These are phyloP conservation scores for Lavandula angustifolia DNA, from an alignment of 257 asterid species.

Conservation along the genomic window DNA sequence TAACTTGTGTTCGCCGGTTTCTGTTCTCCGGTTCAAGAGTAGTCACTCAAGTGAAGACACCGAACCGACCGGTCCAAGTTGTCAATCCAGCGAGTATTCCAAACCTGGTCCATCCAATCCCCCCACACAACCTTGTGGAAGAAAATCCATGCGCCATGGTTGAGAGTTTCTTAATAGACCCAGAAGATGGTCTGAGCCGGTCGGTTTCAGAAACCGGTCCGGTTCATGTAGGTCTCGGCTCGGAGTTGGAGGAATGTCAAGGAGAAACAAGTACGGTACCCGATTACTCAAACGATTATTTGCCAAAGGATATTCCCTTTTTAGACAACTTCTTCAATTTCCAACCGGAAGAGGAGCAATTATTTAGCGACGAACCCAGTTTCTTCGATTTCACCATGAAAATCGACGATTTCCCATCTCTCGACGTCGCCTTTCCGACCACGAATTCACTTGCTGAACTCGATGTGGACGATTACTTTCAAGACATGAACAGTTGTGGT, in stretches of 20 bases:
- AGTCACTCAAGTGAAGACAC: conserved; percentile 30
- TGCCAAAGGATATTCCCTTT: conserved; percentile 61
- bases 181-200: conserved; percentile 18
- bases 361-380: conserved; percentile 32
- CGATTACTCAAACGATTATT: conserved; percentile 48
- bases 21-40: conserved; percentile 51
- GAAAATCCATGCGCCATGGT: conserved; percentile 24
- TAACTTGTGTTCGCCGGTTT: conserved; percentile 47
- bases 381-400: conserved; percentile 38
- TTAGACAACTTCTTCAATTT: conserved; percentile 58
- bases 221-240: neutral
- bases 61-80: conserved; percentile 33
- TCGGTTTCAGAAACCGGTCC: conserved; percentile 8
- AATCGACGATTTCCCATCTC: conserved; percentile 34
- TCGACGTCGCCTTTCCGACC: neutral
- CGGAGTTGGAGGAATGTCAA: conserved; percentile 48
- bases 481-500: conserved; percentile 48
- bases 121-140: neutral
- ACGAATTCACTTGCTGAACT: conserved; percentile 43
- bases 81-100: conserved; percentile 45
- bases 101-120: conserved; percentile 21
- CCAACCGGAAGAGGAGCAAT: conserved; percentile 39
- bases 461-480: conserved; percentile 57
- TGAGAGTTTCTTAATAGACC: conserved; percentile 20
- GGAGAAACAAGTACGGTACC: conserved; percentile 54